phyloP scores from a whole-genome alignment of 1,284 basidiomycete species.

The Binderoboletus segoi region DNA sequence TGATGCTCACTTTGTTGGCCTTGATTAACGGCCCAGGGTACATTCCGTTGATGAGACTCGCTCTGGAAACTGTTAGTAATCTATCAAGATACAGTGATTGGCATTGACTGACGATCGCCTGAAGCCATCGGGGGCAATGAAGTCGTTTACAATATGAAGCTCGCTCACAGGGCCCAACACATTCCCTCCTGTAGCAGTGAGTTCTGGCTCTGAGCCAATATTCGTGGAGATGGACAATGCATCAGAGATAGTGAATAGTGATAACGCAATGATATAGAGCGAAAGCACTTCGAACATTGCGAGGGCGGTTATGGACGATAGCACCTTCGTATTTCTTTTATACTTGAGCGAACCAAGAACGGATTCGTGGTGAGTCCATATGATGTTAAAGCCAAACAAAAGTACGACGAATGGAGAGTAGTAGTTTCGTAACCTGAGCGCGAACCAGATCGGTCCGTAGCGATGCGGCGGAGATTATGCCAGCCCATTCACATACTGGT shows the following conservation, averaged over 20 bases:
- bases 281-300: slow-evolving; percentile 3
- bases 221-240: neutral
- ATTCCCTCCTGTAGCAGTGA: neutral
- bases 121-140: slow-evolving; percentile 40
- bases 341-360: slow-evolving; percentile 1
- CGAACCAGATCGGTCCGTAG: too few relatives aligned
- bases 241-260: slow-evolving; percentile 8
- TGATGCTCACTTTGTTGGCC: slow-evolving; percentile 24
- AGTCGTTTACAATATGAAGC: slow-evolving; percentile 28
- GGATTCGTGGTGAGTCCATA: too few relatives aligned
- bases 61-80: slow-evolving; percentile 13
- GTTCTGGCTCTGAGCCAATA: neutral
- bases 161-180: slow-evolving; percentile 21
- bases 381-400: neutral
- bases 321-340: slow-evolving; percentile 9
- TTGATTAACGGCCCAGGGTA: slow-evolving; percentile 31
- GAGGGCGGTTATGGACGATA: too few relatives aligned
- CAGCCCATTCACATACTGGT: too few relatives aligned
- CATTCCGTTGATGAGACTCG: slow-evolving; percentile 29
- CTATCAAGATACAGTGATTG: neutral
- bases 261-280: slow-evolving; percentile 8
- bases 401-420: neutral
- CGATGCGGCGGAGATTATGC: too few relatives aligned
- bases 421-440: too few relatives aligned
- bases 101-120: slow-evolving; percentile 30